phyloP scores from a whole-genome alignment of 2,329 filamentous ascomycete genomes.

The Fusarium heterosporum region DNA sequence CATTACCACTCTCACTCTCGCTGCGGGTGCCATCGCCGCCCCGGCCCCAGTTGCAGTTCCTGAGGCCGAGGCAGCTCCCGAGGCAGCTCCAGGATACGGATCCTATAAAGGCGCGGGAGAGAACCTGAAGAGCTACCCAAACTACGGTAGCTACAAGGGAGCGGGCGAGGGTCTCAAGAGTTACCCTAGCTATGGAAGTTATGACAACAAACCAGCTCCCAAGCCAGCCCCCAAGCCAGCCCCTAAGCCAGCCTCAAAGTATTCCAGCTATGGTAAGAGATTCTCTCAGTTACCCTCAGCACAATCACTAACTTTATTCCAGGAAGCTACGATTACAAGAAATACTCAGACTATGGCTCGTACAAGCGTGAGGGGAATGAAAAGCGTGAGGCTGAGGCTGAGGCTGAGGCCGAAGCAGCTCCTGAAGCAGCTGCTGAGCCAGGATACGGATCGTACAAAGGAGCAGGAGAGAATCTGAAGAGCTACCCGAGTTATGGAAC shows the following conservation, averaged over 20 bases:
- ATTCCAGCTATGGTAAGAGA: constrained; percentile 15
- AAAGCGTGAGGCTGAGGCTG: constrained; percentile 5
- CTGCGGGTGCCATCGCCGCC: constrained; percentile 43
- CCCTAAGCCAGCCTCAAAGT: not conserved
- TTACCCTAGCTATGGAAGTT: constrained; percentile 17
- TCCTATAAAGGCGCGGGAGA: not conserved
- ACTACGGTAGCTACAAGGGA: not conserved
- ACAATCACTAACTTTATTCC: not conserved
- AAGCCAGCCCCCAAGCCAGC: constrained; percentile 17
- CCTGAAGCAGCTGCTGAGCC: constrained; percentile 2
- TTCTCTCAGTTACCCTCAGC: not conserved
- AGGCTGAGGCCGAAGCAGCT: constrained; percentile 10
- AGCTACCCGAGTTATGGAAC: not conserved
- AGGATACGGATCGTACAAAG: not conserved
- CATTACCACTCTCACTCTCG: constrained; percentile 43
- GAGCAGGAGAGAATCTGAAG: not conserved
- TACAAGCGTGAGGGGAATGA: constrained; percentile 23
- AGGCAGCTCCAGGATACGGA: constrained; percentile 5
- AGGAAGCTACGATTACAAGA: constrained; percentile 31
- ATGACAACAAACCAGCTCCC: constrained; percentile 1
- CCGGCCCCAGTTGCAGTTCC: constrained; percentile 42
- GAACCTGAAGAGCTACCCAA: not conserved
- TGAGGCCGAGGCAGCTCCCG: constrained; percentile 17
- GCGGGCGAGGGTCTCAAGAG: not conserved
- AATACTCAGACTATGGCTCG: constrained; percentile 19